Percentiles rank a stretch among this genome's conserved stretches.
phyloP scores from a whole-genome alignment of 129 eudicot species.

The Pittosporum tobira region DNA sequence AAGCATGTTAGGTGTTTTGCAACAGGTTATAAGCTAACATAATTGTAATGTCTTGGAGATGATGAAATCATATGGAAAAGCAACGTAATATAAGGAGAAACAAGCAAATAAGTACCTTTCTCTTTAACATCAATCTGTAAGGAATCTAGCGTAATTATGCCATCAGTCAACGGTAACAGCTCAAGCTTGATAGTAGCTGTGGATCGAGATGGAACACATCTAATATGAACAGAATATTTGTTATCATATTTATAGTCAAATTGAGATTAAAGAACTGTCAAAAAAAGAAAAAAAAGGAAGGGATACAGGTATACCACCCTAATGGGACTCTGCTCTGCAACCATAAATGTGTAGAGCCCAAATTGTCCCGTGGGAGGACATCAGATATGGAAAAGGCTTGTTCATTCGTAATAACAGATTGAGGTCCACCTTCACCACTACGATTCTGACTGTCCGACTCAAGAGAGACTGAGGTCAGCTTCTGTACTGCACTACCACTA shows the following conservation, averaged over 20 bases:
- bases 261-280: too few species aligned
- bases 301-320: slow-evolving; percentile 47
- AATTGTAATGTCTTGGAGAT: too few species aligned
- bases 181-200: slow-evolving; percentile 91
- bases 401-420: slow-evolving; percentile 29
- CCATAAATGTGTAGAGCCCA: slow-evolving; percentile 90
- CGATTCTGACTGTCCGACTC: slow-evolving; percentile 21
- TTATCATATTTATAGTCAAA: slow-evolving; percentile 3
- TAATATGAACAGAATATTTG: slow-evolving; percentile 17
- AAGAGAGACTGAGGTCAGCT: too few species aligned
- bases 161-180: slow-evolving; percentile 88
- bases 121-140: slow-evolving; percentile 66
- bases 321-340: slow-evolving; percentile 92
- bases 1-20: too few species aligned
- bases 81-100: neutral
- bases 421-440: slow-evolving; percentile 35
- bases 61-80: too few species aligned
- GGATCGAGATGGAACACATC: slow-evolving; percentile 82
- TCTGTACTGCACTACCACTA: too few species aligned
- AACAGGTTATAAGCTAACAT: too few species aligned
- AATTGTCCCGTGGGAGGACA: slow-evolving; percentile 64
- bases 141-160: slow-evolving; percentile 88
- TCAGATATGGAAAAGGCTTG: slow-evolving; percentile 42
- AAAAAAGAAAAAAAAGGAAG: slow-evolving; percentile 2
- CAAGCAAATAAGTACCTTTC: slow-evolving; percentile 50